These are phyloP conservation scores for Zancudomyces culisetae DNA, from an alignment of 371 early-diverging fungal species.

Conservation along the genomic window DNA sequence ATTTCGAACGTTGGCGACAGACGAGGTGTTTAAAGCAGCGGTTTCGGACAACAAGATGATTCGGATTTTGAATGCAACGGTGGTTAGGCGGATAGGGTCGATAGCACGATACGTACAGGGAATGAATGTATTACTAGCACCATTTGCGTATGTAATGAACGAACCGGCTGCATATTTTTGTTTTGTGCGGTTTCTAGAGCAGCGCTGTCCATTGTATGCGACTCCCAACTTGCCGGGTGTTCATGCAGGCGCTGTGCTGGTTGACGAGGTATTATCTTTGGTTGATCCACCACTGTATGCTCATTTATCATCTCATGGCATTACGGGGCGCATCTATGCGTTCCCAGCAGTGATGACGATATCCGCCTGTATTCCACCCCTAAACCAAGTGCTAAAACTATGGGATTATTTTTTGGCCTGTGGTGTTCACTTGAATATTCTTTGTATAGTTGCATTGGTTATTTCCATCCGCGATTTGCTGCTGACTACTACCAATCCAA, in stretches of 20 bases:
- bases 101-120: constrained; percentile 69
- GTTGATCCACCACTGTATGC: constrained; percentile 57
- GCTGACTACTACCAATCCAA: constrained; percentile 37
- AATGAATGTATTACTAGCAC: constrained; percentile 86
- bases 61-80: constrained; percentile 72
- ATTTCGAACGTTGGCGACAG: constrained; percentile 69
- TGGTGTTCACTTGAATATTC: constrained; percentile 78
- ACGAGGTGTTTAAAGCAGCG: constrained; percentile 41
- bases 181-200: constrained; percentile 61
- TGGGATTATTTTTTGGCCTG: constrained; percentile 86
- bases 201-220: constrained; percentile 79
- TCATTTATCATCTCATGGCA: constrained; percentile 45
- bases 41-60: constrained; percentile 62
- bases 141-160: constrained; percentile 74
- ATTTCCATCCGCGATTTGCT: constrained; percentile 53
- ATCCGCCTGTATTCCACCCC: constrained; percentile 71
- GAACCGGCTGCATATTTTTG: constrained; percentile 83
- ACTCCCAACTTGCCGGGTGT: constrained; percentile 78
- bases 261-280: constrained; percentile 54
- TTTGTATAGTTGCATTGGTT: constrained; percentile 72
- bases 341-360: constrained; percentile 86
- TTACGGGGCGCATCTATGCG: constrained; percentile 64
- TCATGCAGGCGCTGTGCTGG: constrained; percentile 58
- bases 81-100: constrained; percentile 29
- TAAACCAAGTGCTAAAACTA: constrained; percentile 54